These are phyloP conservation scores for Mesotaenium endlicherianum DNA, from an alignment of 139 green algal species.

Conservation along the genomic window DNA sequence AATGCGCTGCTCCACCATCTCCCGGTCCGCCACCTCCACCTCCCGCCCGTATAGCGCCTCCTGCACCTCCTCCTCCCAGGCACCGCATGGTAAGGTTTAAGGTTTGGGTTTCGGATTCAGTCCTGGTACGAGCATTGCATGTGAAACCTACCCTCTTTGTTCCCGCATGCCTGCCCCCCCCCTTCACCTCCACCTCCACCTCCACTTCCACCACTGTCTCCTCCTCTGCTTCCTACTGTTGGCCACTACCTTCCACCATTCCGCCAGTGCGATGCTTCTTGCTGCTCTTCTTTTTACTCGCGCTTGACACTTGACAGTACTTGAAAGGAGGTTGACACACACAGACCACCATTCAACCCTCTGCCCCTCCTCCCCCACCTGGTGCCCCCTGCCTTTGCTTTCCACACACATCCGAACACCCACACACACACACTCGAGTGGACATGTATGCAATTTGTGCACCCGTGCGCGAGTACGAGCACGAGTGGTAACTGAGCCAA, in stretches of 20 bases:
- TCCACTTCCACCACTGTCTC: neutral
- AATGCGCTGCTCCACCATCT: conserved; percentile 85
- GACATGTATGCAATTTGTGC: neutral
- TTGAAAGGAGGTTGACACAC: no score
- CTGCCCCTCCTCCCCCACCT: neutral
- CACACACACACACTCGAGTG: neutral
- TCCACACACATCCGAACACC: neutral
- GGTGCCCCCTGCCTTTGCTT: neutral
- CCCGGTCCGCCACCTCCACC: conserved; percentile 84
- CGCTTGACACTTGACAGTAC: no score
- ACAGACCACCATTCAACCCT: no score
- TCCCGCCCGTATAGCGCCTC: conserved; percentile 89
- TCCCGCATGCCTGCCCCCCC: neutral
- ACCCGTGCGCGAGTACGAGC: neutral
- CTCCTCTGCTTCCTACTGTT: neutral
- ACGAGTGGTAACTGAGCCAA: neutral
- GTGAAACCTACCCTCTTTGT: neutral
- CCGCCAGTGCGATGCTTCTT: no score
- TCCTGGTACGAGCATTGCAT: neutral
- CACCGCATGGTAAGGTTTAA: no score
- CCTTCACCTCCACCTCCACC: neutral
- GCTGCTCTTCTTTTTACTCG: no score
- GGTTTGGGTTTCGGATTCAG: neutral
- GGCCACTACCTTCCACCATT: neutral
- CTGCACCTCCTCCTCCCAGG: conserved; percentile 62